Conservation (phyloP, 352 stramenopile species). For the Pythium pectinolyticum region DNA sequence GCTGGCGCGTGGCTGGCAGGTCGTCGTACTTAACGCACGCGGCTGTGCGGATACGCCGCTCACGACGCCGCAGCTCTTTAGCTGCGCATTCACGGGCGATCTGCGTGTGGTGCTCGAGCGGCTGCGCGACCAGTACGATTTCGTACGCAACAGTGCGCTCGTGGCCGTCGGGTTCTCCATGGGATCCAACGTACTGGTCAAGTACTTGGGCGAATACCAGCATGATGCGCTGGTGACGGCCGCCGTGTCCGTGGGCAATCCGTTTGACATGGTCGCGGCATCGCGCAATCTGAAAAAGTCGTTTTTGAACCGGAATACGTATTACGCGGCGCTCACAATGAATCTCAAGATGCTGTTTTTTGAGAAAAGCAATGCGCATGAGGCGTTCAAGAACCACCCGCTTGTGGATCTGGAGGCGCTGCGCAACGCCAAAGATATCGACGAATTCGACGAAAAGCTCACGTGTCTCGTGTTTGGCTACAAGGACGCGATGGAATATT, state of each 20-base stretch:
- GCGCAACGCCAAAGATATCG: slow-evolving; percentile 42
- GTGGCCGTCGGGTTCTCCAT: slow-evolving; percentile 70
- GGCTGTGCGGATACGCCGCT: slow-evolving; percentile 66
- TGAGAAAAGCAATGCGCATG: slow-evolving; percentile 59
- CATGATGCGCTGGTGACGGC: slow-evolving; percentile 44
- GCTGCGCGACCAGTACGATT: slow-evolving; percentile 44
- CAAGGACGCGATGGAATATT: slow-evolving; percentile 55
- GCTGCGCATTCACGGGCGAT: slow-evolving; percentile 70
- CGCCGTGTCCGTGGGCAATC: slow-evolving; percentile 70
- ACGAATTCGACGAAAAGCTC: slow-evolving; percentile 67
- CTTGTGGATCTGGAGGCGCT: slow-evolving; percentile 52
- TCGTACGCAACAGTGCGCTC: slow-evolving; percentile 34
- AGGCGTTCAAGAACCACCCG: slow-evolving; percentile 54
- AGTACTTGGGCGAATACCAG: slow-evolving; percentile 68
- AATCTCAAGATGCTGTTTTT: slow-evolving; percentile 64
- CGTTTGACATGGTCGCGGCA: slow-evolving; percentile 59
- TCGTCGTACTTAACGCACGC: slow-evolving; percentile 71
- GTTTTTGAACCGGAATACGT: slow-evolving; percentile 58
- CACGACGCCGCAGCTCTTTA: slow-evolving; percentile 62
- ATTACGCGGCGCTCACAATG: slow-evolving; percentile 49
- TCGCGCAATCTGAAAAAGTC: slow-evolving; percentile 45
- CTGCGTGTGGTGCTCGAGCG: slow-evolving; percentile 46
- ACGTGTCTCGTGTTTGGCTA: slow-evolving; percentile 65
- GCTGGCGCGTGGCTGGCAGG: slow-evolving; percentile 52
- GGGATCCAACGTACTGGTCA: slow-evolving; percentile 73